These are phyloP conservation scores for Cyclotella kingstonii DNA, from an alignment of 108 stramenopile species.

Conservation along the genomic window DNA sequence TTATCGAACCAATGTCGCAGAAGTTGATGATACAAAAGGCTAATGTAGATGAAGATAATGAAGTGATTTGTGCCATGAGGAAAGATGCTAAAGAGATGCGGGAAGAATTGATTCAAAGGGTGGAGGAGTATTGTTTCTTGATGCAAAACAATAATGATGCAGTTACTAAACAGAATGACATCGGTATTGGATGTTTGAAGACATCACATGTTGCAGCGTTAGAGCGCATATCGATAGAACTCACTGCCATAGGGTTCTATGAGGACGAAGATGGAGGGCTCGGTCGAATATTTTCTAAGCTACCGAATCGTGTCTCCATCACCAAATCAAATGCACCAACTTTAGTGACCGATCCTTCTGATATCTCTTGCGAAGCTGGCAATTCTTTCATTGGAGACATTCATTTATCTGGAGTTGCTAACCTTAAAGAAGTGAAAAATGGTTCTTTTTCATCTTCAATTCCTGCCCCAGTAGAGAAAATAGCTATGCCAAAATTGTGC, in stretches of 20 bases:
- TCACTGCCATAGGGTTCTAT: constrained; percentile 16
- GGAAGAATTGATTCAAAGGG: constrained; percentile 23
- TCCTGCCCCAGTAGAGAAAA: background rate
- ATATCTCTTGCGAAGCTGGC: background rate
- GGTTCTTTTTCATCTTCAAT: background rate
- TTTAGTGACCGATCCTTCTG: no score
- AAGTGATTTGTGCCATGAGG: constrained; percentile 13
- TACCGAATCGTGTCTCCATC: constrained; percentile 5
- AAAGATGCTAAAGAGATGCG: constrained; percentile 18
- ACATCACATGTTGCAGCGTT: constrained; percentile 11
- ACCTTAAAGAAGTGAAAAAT: background rate
- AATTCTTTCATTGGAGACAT: constrained; percentile 3
- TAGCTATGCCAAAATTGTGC: constrained; percentile 14
- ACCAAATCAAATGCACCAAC: background rate
- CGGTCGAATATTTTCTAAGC: constrained; percentile 18
- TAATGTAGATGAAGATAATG: constrained; percentile 17
- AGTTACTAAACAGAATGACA: background rate
- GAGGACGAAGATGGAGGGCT: constrained; percentile 20
- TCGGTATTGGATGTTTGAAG: background rate
- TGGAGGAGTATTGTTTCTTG: constrained; percentile 4
- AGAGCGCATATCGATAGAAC: constrained; percentile 18
- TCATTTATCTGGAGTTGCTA: background rate
- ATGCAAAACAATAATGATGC: constrained; percentile 1
- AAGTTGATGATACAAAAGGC: constrained; percentile 3
- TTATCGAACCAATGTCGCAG: constrained; percentile 7